These are phyloP conservation scores for Coccomyxa subellipsoidea DNA, from an alignment of 163 green algal species.

Conservation along the genomic window DNA sequence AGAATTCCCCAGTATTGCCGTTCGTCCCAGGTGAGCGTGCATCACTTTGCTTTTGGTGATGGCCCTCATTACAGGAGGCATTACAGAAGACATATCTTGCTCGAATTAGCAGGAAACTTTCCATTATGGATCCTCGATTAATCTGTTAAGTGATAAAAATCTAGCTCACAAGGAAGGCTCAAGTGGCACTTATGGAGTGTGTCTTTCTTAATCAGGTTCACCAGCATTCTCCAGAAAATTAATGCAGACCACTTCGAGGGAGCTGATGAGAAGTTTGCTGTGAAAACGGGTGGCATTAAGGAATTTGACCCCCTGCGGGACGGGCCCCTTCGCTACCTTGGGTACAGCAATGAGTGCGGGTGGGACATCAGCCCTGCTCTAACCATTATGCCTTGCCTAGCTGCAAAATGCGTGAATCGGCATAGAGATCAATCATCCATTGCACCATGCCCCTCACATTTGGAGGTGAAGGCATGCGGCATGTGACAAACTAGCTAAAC, in stretches of 20 bases:
- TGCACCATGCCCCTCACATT: no score
- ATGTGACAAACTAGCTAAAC: not conserved
- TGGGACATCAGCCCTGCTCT: constrained; percentile 26
- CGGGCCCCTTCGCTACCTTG: constrained; percentile 65
- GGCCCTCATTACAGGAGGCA: no score
- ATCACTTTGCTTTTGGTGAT: not conserved
- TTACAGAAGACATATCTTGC: no score
- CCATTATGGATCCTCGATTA: no score
- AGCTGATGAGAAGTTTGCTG: constrained; percentile 12
- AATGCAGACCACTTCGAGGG: not conserved
- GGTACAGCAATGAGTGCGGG: constrained; percentile 70
- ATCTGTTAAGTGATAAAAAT: no score
- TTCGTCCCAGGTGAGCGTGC: not conserved
- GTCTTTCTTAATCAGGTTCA: not conserved
- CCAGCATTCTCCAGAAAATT: not conserved
- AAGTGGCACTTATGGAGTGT: no score
- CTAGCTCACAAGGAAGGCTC: no score
- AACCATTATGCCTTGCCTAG: not conserved
- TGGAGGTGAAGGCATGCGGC: no score
- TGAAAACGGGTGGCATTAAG: not conserved
- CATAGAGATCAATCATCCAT: no score
- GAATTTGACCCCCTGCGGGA: constrained; percentile 68
- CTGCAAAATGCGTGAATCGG: not conserved
- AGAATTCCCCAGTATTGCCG: not conserved
- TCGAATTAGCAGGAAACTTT: no score